Evolutionary conservation across 768 basidiomycete species (phyloP).

Genomic region (Saitozyma sp.): DNA sequence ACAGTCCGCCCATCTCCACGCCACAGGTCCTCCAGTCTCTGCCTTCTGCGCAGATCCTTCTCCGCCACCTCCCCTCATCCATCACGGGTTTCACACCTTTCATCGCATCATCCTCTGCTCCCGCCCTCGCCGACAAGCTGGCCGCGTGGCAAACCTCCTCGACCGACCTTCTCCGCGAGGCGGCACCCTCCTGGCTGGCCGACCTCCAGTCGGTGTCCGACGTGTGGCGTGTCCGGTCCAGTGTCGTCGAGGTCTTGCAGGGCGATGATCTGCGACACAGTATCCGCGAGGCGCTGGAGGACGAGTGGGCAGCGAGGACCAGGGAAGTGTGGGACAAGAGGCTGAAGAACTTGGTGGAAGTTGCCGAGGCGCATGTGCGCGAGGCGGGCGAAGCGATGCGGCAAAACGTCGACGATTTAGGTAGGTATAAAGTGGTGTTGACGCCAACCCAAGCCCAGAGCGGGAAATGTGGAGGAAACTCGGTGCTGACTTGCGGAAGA

Average conservation of each 20-base stretch:
- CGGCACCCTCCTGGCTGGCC: slow-evolving; percentile 33
- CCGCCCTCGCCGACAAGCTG: slow-evolving; percentile 16
- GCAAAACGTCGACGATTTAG: too few species aligned
- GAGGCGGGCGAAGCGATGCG: slow-evolving; percentile 9
- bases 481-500: too few species aligned
- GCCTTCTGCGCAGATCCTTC: slow-evolving; percentile 78
- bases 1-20: slow-evolving; percentile 67
- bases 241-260: slow-evolving; percentile 7
- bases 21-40: slow-evolving; percentile 67
- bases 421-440: too few species aligned
- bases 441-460: not conserved
- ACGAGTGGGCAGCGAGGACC: slow-evolving; percentile 29
- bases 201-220: slow-evolving; percentile 23
- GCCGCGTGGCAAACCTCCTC: slow-evolving; percentile 23
- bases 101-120: slow-evolving; percentile 64
- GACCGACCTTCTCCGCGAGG: slow-evolving; percentile 18
- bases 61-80: slow-evolving; percentile 67
- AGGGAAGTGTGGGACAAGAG: slow-evolving; percentile 31
- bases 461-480: not conserved
- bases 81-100: slow-evolving; percentile 82
- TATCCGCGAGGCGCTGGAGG: slow-evolving; percentile 28
- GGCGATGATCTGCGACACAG: slow-evolving; percentile 17
- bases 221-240: slow-evolving; percentile 31
- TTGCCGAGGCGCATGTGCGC: slow-evolving; percentile 9
- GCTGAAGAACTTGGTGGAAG: slow-evolving; percentile 9